A percentile compares a stretch with the other conserved stretches of the same genome.
Evolutionary conservation across 345 rosid species (phyloP).

Genomic region (Syzygium aqueum): DNA sequence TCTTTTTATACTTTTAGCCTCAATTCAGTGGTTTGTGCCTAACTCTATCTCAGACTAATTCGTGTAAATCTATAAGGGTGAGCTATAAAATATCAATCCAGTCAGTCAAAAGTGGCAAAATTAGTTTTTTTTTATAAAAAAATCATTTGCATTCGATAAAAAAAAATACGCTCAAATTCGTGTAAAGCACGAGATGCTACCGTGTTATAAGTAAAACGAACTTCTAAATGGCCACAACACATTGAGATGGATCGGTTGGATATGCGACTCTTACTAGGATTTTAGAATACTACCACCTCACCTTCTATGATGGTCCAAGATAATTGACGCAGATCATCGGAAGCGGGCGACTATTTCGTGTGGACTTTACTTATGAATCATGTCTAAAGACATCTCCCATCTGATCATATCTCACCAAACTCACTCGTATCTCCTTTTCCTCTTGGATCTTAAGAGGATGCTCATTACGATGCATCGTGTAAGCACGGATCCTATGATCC

Average conservation of each 20-base stretch:
- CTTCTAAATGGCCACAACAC: background rate
- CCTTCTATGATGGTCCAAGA: background rate
- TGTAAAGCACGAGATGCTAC: too few species aligned
- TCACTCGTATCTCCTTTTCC: background rate
- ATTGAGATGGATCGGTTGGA: background rate
- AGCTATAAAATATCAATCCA: too few species aligned
- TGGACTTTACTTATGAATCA: background rate
- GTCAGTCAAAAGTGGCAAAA: too few species aligned
- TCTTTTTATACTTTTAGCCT: too few species aligned
- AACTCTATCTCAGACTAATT: too few species aligned
- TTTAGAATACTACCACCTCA: background rate
- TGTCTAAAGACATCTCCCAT: background rate
- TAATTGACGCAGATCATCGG: background rate
- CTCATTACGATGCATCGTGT: background rate
- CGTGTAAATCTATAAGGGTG: too few species aligned
- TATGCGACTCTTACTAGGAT: background rate
- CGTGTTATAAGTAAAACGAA: too few species aligned
- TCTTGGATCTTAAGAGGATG: background rate
- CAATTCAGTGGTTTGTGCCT: too few species aligned
- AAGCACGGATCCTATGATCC: background rate
- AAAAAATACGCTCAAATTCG: too few species aligned
- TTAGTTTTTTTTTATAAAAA: too few species aligned
- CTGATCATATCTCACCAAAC: background rate
- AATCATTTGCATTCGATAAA: too few species aligned
- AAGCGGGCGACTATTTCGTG: background rate